phyloP scores from a whole-genome alignment of 805 yeast genomes.

The Wickerhamomyces bovis region DNA sequence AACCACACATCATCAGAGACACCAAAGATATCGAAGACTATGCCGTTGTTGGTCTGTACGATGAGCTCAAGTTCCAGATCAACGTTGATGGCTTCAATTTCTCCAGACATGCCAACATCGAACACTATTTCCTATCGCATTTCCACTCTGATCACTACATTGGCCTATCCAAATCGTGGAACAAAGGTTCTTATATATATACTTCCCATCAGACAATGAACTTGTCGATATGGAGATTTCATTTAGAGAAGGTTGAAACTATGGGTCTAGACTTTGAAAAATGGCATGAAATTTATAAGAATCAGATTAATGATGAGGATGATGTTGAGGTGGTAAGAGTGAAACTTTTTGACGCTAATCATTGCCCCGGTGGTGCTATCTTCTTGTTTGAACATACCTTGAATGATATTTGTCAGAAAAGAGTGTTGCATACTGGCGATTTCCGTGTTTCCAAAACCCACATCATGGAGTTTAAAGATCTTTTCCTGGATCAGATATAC shows the following conservation, averaged over 20 bases:
- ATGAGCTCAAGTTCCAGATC: conserved; percentile 21
- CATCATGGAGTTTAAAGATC: conserved; percentile 18
- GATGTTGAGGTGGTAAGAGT: conserved; percentile 41
- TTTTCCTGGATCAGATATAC: conserved; percentile 54
- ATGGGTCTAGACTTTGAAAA: not conserved
- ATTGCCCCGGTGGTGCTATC: conserved; percentile 93
- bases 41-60: not conserved
- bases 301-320: not conserved
- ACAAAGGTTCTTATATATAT: conserved; percentile 54
- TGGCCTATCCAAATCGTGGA: conserved; percentile 77
- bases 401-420: conserved; percentile 25
- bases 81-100: conserved; percentile 66
- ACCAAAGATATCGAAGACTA: not conserved
- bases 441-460: conserved; percentile 61
- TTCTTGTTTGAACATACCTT: conserved; percentile 54
- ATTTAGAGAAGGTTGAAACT: not conserved
- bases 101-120: conserved; percentile 35
- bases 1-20: conserved; percentile 2
- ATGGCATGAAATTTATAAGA: not conserved
- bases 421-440: conserved; percentile 85
- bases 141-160: conserved; percentile 94
- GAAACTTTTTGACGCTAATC: conserved; percentile 77
- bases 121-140: conserved; percentile 64
- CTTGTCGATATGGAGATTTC: conserved; percentile 50
- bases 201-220: conserved; percentile 67